Evolutionary conservation across 169 alveolate species (phyloP), one percentile per base, ranked within the genome.

Genomic region (Theileria sp.): DNA sequence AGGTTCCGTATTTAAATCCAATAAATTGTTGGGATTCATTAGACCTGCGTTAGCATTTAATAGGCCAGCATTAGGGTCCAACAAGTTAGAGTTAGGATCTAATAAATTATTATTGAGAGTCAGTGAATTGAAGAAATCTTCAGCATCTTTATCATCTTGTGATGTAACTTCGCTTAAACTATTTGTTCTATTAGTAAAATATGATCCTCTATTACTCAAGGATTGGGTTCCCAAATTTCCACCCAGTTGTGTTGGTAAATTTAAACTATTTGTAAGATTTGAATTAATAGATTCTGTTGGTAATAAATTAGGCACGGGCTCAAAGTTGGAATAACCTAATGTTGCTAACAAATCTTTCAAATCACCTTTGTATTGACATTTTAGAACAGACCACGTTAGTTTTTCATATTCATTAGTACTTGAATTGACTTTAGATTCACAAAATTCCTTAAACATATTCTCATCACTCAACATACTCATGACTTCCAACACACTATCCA

Each of bases 341-440:
- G 72, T 61, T 17, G 36, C 17, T 25, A 80, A 60, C 58, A 80
- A 26, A 10, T 81, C 80, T 32, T 21, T 28, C 17, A 69, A 10
- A 4, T 65, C 49, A 1, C 81, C 81, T 38, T 62, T 73, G 65
- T 66, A 49, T 50, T 72, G 49, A 61, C 83, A 71, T 9, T 28
- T 58, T 73, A 82, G 69, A 32, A 87, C 87, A 44, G 77, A 80
- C 93, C 93, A 88, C 9, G 88, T 79, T 13, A 86, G 88, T 65
- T 72, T 81, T 21, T 83, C 86, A 28, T 81, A 61, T 25, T 86
- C 93, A 44, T 71, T 67, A 64, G 58, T 78, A 49, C 86, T 70
- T 26, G 84, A 61, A 30, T 25, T 68, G 3, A 15, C 51, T 21
- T 79, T 76, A n/a, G 64, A 32, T 72, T 32, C 68, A 28, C 88